phyloP scores from a whole-genome alignment of 768 basidiomycete species.

The Boletellus ananas region DNA sequence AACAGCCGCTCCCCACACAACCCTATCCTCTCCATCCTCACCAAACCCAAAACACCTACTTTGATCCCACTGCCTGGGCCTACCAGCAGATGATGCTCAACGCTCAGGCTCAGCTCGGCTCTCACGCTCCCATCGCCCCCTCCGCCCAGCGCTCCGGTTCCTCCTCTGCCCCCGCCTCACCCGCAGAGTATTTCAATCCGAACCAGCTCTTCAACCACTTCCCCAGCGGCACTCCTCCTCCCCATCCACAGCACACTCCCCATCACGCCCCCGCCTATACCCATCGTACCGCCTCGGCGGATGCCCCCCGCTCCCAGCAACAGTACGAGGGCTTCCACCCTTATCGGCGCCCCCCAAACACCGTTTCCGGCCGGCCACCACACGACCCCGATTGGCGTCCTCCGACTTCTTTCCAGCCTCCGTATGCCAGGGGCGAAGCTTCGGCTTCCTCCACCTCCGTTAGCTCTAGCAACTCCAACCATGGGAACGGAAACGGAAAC shows the following conservation, averaged over 20 bases:
- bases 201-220: constrained; percentile 63
- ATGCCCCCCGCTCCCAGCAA: constrained; percentile 19
- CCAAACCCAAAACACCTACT: constrained; percentile 56
- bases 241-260: constrained; percentile 42
- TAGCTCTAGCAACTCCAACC: constrained; percentile 52
- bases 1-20: constrained; percentile 49
- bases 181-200: constrained; percentile 56
- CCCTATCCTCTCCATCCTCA: constrained; percentile 43
- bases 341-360: constrained; percentile 62
- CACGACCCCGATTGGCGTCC: constrained; percentile 48
- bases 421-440: constrained; percentile 76
- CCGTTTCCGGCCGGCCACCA: constrained; percentile 28
- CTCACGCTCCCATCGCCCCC: constrained; percentile 25
- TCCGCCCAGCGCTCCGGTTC: constrained; percentile 38
- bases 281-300: constrained; percentile 36
- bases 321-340: constrained; percentile 68
- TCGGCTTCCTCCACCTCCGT: constrained; percentile 77
- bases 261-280: constrained; percentile 34
- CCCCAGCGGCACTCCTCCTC: constrained; percentile 68
- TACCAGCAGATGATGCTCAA: constrained; percentile 91
- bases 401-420: constrained; percentile 55
- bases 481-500: constrained; percentile 12
- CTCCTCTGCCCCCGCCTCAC: constrained; percentile 35
- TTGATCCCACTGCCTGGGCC: constrained; percentile 78
- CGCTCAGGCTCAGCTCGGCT: constrained; percentile 41